Evolutionary conservation across 441 rosid genomes (phyloP).

Genomic region (Omphalea diandra): DNA sequence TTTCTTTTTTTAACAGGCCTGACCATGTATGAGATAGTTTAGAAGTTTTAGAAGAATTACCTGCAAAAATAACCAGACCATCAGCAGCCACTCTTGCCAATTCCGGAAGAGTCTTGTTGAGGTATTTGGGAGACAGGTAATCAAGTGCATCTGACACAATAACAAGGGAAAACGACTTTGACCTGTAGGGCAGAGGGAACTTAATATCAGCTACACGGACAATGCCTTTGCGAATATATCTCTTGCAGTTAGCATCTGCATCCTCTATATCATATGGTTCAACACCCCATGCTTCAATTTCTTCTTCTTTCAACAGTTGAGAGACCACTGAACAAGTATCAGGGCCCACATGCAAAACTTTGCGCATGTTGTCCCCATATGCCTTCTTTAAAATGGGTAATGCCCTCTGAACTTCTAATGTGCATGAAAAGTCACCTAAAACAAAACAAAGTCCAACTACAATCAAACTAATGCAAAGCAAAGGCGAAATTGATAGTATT

Average conservation of each 20-base stretch:
- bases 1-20: not conserved
- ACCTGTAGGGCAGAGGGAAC: constrained; percentile 58
- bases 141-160: constrained; percentile 68
- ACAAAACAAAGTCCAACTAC: constrained; percentile 12
- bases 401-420: constrained; percentile 51
- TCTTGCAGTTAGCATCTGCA: constrained; percentile 52
- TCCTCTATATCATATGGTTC: constrained; percentile 75
- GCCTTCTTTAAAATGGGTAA: constrained; percentile 55
- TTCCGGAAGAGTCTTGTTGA: constrained; percentile 65
- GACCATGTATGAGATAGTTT: not conserved
- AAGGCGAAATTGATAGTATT: not conserved
- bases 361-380: constrained; percentile 62
- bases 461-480: constrained; percentile 1
- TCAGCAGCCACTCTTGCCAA: constrained; percentile 62
- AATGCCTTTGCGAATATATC: constrained; percentile 56
- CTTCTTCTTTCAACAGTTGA: constrained; percentile 51
- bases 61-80: constrained; percentile 62
- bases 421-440: constrained; percentile 56
- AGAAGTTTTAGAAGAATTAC: constrained; percentile 27
- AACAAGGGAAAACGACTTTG: constrained; percentile 62
- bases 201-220: constrained; percentile 71
- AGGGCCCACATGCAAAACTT: constrained; percentile 67
- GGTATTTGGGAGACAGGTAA: constrained; percentile 68
- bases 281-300: constrained; percentile 66
- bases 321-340: constrained; percentile 64